Base-by-base conservation (phyloP, 1,284 basidiomycete genomes). In the Flammula alnicola region DNA sequence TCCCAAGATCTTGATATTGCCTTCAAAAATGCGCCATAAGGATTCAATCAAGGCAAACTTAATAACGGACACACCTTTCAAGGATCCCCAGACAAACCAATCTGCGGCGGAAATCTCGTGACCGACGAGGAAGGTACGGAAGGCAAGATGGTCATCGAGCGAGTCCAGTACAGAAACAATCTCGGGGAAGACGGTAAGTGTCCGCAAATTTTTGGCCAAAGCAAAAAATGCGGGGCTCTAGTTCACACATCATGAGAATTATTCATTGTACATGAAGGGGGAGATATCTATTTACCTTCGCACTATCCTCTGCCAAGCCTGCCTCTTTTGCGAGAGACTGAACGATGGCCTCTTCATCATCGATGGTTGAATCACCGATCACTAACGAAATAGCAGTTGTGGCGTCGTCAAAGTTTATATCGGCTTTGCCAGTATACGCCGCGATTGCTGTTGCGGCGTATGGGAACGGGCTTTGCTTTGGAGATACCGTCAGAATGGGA, bases 1-100 rank as follows among this genome's bases (percentile, higher is more conserved):
- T 30, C 93, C 93, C 12, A 91, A 50, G 64, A 86, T 68, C 76
- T 88, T 83, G 65, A 77, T 69, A 68, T 77, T 80, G 53, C 79
- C 80, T 85, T 63, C 52, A 39, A 36, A 26, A n/a, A n/a, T n/a
- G n/a, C n/a, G n/a, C n/a, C n/a, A 37, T 10, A 14, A 42, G 30
- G 44, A 49, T 54, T 43, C 35, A 36, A 36, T 32, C 35, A 36
- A 44, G 19, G 41, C 19, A 32, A 14, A 20, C 38, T 42, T 44
- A 32, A 46, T 25, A 11, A 42, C 16, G 22, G 5, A 66, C 70
- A 44, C 56, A 88, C 92, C 83, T 78, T 91, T 92, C 56, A 95
- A 74, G 33, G 87, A 77, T 43, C 93, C 93, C 91, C 92, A 97
- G 11, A 95, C 72, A 19, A 85, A 78, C 75, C 84, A 91, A 66